A percentile compares a stretch with the other conserved stretches of the same genome.
Evolutionary conservation across 2,329 filamentous ascomycete species (phyloP).

Genomic region (Neofusicoccum kwambonambiense): DNA sequence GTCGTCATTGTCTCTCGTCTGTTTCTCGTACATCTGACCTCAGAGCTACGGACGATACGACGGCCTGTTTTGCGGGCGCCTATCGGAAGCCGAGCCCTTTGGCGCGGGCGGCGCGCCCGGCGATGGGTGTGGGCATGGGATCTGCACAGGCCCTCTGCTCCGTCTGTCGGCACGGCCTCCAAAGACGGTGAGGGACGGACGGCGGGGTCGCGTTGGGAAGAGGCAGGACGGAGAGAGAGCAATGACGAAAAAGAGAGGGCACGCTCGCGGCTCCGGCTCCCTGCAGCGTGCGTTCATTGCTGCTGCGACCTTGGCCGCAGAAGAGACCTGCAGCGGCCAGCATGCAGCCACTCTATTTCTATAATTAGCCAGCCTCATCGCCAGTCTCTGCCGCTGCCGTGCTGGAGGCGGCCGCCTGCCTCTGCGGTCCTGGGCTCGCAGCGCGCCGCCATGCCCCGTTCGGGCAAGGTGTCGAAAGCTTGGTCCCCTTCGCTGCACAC

Average conservation of each 20-base stretch:
- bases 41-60: not conserved
- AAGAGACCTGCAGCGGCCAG: too few relatives aligned
- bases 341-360: not conserved
- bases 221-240: not conserved
- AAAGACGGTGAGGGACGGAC: not conserved
- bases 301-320: too few relatives aligned
- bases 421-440: too few relatives aligned
- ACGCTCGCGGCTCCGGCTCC: too few relatives aligned
- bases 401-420: too few relatives aligned
- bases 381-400: not conserved
- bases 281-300: not conserved
- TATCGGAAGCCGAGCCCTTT: not conserved
- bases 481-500: not conserved
- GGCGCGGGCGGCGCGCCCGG: not conserved
- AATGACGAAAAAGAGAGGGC: too few relatives aligned
- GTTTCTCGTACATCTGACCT: not conserved
- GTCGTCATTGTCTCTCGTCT: not conserved
- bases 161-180: not conserved
- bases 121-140: not conserved
- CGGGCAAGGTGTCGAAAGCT: not conserved
- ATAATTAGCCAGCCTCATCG: not conserved
- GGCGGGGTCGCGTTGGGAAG: too few relatives aligned
- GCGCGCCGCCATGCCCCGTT: not conserved
- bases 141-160: not conserved
- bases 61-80: conserved; percentile 1